Evolutionary conservation across 2,329 filamentous ascomycete species (phyloP).

Genomic region (Alternaria ethzedia): DNA sequence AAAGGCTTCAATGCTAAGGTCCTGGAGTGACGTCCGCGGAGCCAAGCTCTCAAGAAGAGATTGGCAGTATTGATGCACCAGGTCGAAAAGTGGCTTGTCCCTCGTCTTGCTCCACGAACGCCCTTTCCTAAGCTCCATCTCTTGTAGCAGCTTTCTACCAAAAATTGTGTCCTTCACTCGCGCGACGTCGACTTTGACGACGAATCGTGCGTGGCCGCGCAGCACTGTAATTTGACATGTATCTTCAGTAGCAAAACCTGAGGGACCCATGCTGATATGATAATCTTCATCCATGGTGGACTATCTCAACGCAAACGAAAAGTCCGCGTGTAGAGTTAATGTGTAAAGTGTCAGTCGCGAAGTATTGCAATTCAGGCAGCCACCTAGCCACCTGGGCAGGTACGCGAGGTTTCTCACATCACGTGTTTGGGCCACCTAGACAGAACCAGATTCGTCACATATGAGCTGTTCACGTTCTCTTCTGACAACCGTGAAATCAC

Average conservation of each 20-base stretch:
- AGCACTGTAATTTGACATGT: not conserved
- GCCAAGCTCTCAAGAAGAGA: not conserved
- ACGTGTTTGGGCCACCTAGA: not conserved
- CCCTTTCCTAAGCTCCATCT: not conserved
- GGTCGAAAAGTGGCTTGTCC: not conserved
- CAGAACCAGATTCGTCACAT: not conserved
- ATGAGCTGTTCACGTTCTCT: not conserved
- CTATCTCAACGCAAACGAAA: not conserved
- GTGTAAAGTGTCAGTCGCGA: not conserved
- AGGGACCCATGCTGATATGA: not conserved
- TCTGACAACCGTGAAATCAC: not conserved
- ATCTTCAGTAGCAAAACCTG: not conserved
- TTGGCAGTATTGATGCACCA: constrained; percentile 3
- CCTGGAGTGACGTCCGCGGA: not conserved
- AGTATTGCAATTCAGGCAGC: not conserved
- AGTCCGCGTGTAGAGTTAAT: not conserved
- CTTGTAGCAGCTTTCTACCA: not conserved
- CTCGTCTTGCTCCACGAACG: not conserved
- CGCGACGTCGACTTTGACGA: not conserved
- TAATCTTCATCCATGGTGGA: not conserved
- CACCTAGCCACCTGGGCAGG: not conserved
- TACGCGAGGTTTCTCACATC: not conserved
- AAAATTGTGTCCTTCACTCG: not conserved
- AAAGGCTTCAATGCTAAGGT: constrained; percentile 7
- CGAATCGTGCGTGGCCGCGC: not conserved